phyloP scores from a whole-genome alignment of 2,329 filamentous ascomycete species.

The Penicillium sp. region DNA sequence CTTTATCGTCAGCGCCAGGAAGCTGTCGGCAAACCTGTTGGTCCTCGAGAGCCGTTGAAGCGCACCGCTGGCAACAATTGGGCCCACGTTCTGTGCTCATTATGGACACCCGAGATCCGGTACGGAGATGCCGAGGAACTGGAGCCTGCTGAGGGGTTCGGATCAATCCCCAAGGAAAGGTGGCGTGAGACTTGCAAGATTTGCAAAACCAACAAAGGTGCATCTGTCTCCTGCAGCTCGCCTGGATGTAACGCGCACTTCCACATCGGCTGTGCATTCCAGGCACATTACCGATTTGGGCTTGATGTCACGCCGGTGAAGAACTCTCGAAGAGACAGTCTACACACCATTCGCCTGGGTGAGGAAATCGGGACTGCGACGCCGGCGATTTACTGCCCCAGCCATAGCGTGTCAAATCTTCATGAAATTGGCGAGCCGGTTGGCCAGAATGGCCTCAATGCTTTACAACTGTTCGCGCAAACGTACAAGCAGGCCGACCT shows the following conservation, averaged over 20 bases:
- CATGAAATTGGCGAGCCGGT: constrained; percentile 77
- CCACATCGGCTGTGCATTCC: constrained; percentile 87
- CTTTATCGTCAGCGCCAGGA: constrained; percentile 80
- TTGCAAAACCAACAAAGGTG: constrained; percentile 72
- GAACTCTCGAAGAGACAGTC: constrained; percentile 76
- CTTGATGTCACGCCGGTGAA: constrained; percentile 92
- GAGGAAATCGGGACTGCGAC: constrained; percentile 78
- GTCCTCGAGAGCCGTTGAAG: constrained; percentile 88
- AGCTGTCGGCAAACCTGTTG: constrained; percentile 75
- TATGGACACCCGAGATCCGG: constrained; percentile 89
- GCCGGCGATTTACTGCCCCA: constrained; percentile 88
- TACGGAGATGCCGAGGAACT: constrained; percentile 82
- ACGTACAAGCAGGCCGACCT: constrained; percentile 95
- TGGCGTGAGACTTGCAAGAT: constrained; percentile 79
- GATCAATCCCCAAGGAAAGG: constrained; percentile 68
- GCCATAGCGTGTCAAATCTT: constrained; percentile 73
- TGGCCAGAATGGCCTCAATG: constrained; percentile 69
- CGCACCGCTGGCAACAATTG: constrained; percentile 95
- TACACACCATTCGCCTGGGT: constrained; percentile 75
- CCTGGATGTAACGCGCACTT: constrained; percentile 54
- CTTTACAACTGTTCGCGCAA: constrained; percentile 80
- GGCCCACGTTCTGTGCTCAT: constrained; percentile 91
- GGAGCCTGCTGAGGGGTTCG: constrained; percentile 85
- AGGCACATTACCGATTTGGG: constrained; percentile 76
- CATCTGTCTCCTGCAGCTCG: constrained; percentile 78